Conservation (phyloP, 1,284 basidiomycete genomes). For the Cystobasidium slooffiae region DNA sequence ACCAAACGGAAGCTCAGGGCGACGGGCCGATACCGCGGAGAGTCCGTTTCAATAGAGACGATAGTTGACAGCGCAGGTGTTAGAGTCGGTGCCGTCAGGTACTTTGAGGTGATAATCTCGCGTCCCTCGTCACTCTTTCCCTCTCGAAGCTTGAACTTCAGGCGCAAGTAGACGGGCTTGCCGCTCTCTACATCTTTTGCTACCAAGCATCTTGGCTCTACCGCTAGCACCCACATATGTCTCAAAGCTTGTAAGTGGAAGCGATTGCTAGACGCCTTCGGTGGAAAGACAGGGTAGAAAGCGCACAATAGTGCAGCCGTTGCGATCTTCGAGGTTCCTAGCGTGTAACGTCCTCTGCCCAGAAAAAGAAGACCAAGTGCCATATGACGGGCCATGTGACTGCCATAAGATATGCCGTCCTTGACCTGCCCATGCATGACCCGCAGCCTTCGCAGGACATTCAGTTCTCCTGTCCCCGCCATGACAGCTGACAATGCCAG, state of each 20-base stretch:
- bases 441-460: constrained; percentile 82
- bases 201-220: constrained; percentile 88
- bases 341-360: constrained; percentile 87
- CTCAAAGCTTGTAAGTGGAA: constrained; percentile 90
- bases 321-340: constrained; percentile 88
- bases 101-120: constrained; percentile 64
- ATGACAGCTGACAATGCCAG: constrained; percentile 87
- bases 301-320: constrained; percentile 87
- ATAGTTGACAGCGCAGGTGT: constrained; percentile 83
- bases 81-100: constrained; percentile 85
- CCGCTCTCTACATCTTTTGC: constrained; percentile 87
- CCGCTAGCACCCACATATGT: constrained; percentile 93
- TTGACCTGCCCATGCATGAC: constrained; percentile 90
- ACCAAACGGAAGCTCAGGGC: constrained; percentile 73
- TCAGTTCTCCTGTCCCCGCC: constrained; percentile 94
- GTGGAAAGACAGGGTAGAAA: constrained; percentile 86
- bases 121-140: constrained; percentile 56
- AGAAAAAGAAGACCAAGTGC: constrained; percentile 91
- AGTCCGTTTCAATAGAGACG: constrained; percentile 79
- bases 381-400: constrained; percentile 88
- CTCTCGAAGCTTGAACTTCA: constrained; percentile 79
- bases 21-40: constrained; percentile 92
- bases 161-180: constrained; percentile 85
- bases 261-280: constrained; percentile 80
- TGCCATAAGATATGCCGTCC: constrained; percentile 77